These are phyloP conservation scores for Catunica adiposa DNA, from an alignment of 2,329 filamentous ascomycete genomes.

Conservation along the genomic window DNA sequence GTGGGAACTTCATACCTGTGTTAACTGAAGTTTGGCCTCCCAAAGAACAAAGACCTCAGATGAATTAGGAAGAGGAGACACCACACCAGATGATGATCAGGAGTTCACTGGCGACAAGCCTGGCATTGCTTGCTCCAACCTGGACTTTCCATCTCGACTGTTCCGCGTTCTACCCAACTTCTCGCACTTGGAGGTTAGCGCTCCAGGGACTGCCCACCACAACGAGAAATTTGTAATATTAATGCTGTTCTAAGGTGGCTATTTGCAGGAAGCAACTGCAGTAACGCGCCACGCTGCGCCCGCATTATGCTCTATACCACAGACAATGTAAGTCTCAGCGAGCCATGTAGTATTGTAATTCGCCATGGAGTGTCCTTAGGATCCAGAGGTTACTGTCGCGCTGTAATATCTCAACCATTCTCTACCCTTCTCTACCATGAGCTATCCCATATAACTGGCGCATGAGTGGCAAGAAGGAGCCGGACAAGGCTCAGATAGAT, in stretches of 20 bases:
- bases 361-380: neutral
- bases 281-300: neutral
- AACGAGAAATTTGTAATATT: neutral
- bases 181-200: neutral
- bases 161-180: neutral
- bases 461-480: too few species aligned
- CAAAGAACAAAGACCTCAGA: neutral
- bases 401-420: too few species aligned
- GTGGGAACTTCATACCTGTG: neutral
- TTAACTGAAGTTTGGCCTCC: neutral
- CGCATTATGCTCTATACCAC: neutral
- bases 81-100: neutral
- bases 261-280: conserved; percentile 1
- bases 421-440: too few species aligned
- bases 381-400: too few species aligned
- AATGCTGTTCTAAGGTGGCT: neutral
- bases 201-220: neutral
- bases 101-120: too few species aligned
- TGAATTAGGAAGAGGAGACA: neutral
- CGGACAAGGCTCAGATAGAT: neutral
- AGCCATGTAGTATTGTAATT: neutral
- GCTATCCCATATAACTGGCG: too few species aligned
- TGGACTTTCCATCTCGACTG: too few species aligned
- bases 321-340: neutral
- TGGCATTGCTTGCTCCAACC: too few species aligned